Percentiles rank a stretch among this genome's conserved stretches.
Evolutionary conservation across 805 yeast species (phyloP).

Genomic region (Teunomyces gatunensis): DNA sequence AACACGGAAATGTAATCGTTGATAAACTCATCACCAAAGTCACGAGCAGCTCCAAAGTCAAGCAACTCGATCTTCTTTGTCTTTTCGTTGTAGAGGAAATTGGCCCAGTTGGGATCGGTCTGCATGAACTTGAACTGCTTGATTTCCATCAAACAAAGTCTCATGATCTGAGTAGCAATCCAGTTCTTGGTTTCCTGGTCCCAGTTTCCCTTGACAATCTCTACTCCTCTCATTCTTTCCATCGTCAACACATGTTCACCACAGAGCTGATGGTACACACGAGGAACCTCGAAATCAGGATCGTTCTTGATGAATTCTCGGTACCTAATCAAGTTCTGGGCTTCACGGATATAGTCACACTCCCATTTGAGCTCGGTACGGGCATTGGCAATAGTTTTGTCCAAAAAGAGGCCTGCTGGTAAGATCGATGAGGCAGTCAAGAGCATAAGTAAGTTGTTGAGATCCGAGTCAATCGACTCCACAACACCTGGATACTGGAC

Average conservation of each 20-base stretch:
- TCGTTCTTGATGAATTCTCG: constrained; percentile 50
- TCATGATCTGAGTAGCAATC: constrained; percentile 84
- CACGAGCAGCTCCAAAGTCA: constrained; percentile 95
- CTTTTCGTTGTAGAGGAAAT: constrained; percentile 76
- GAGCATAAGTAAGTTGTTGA: constrained; percentile 78
- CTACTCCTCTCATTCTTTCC: constrained; percentile 83
- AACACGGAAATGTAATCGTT: constrained; percentile 65
- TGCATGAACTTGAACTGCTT: constrained; percentile 89
- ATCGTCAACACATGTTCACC: constrained; percentile 85
- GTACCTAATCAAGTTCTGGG: constrained; percentile 69
- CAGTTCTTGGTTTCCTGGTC: constrained; percentile 71
- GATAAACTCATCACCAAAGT: constrained; percentile 66
- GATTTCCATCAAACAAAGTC: constrained; percentile 81
- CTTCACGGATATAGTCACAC: constrained; percentile 92
- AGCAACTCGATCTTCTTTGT: constrained; percentile 76
- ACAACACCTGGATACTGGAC: constrained; percentile 98
- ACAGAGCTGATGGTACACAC: constrained; percentile 71
- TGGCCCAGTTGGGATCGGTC: constrained; percentile 99
- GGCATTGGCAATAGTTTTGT: constrained; percentile 89
- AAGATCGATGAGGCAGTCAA: constrained; percentile 82
- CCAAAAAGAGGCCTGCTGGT: constrained; percentile 90
- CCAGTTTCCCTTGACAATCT: constrained; percentile 75
- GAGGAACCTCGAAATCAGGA: constrained; percentile 75
- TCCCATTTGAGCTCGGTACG: constrained; percentile 95
- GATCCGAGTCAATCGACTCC: constrained; percentile 88